These are phyloP conservation scores for Sporothrix pseudoabietina DNA, from an alignment of 2,329 filamentous ascomycete genomes.

Conservation along the genomic window DNA sequence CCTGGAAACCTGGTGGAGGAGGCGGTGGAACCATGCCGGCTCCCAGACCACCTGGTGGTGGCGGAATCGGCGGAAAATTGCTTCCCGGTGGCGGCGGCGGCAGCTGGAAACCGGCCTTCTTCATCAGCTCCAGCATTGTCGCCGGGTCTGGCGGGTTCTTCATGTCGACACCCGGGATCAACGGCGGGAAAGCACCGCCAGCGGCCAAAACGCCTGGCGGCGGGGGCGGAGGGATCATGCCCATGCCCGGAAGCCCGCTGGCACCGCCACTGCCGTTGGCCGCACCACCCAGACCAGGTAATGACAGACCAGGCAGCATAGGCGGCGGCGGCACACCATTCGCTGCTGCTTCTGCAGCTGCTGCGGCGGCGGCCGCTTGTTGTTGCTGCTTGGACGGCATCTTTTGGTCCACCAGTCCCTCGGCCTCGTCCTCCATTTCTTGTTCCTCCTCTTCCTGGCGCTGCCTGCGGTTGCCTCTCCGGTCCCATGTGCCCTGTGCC, in stretches of 20 bases:
- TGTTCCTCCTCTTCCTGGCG: constrained; percentile 91
- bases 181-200: constrained; percentile 40
- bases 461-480: constrained; percentile 74
- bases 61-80: constrained; percentile 42
- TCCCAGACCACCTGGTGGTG: constrained; percentile 42
- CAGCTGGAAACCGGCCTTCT: constrained; percentile 63
- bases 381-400: constrained; percentile 62
- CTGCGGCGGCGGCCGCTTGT: constrained; percentile 19
- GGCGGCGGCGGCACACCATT: constrained; percentile 46
- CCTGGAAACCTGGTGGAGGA: constrained; percentile 40
- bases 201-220: constrained; percentile 52
- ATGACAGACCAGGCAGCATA: constrained; percentile 63
- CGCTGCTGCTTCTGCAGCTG: constrained; percentile 34
- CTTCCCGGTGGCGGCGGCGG: constrained; percentile 50
- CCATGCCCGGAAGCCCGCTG: constrained; percentile 45
- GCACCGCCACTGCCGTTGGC: not conserved
- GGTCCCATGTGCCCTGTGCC: constrained; percentile 91
- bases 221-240: constrained; percentile 48
- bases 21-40: constrained; percentile 38
- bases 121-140: constrained; percentile 65
- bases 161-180: constrained; percentile 58
- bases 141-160: constrained; percentile 63
- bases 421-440: constrained; percentile 88
- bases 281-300: constrained; percentile 54
- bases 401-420: constrained; percentile 89